Conservation (phyloP, 2,329 filamentous ascomycete genomes). For the Cladosporium sp. region DNA sequence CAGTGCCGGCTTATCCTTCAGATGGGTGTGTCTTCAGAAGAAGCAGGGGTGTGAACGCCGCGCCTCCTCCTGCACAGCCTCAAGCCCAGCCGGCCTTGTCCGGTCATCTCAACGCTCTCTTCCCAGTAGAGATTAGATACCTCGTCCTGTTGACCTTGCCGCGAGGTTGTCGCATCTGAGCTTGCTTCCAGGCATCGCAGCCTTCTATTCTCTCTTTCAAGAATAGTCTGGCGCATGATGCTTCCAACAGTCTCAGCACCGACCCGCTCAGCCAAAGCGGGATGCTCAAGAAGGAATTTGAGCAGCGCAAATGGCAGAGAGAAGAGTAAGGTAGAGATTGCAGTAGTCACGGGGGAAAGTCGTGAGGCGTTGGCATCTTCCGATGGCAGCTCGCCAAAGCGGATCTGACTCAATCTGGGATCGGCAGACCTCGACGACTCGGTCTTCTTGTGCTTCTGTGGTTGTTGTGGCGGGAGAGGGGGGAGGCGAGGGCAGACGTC, state of each 20-base stretch:
- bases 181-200: conserved; percentile 25
- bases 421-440: conserved; percentile 38
- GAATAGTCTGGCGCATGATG: conserved; percentile 39
- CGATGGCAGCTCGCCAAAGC: conserved; percentile 63
- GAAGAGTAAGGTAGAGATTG: conserved; percentile 63
- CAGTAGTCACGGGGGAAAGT: conserved; percentile 37
- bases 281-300: conserved; percentile 62
- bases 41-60: conserved; percentile 29
- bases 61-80: conserved; percentile 27
- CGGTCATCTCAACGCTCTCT: conserved; percentile 36
- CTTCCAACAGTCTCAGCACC: conserved; percentile 31
- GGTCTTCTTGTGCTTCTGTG: conserved; percentile 27
- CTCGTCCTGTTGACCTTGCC: background rate
- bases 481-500: conserved; percentile 48
- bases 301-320: conserved; percentile 67
- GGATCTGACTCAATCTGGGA: conserved; percentile 59
- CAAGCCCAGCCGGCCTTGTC: conserved; percentile 35
- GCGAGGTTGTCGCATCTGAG: background rate
- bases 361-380: conserved; percentile 19
- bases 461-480: conserved; percentile 14
- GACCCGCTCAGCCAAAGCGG: conserved; percentile 43
- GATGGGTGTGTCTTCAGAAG: conserved; percentile 17
- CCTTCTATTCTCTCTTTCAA: conserved; percentile 38
- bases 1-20: conserved; percentile 7
- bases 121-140: conserved; percentile 28